phyloP scores from a whole-genome alignment of 352 stramenopile genomes.

The Phytophthora fragariae region DNA sequence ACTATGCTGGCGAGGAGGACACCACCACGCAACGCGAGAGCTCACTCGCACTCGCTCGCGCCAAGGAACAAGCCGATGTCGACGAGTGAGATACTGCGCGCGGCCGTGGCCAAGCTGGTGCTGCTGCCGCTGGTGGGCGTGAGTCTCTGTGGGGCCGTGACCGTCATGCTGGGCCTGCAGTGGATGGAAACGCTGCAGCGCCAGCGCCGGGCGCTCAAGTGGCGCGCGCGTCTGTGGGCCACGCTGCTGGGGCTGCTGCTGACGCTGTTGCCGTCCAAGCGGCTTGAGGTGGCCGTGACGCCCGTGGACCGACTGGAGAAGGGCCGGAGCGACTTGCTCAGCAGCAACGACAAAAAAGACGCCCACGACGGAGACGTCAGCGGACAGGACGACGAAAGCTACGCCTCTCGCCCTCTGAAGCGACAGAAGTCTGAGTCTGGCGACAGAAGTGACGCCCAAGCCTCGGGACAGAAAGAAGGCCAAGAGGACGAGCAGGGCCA shows the following conservation, averaged over 20 bases:
- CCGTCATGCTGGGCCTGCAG: constrained; percentile 59
- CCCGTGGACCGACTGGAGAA: constrained; percentile 19
- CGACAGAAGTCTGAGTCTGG: constrained; percentile 38
- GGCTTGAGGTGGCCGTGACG: constrained; percentile 17
- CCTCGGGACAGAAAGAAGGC: constrained; percentile 1
- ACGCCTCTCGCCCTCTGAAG: constrained; percentile 44
- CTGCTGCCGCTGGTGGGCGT: constrained; percentile 71
- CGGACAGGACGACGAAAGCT: constrained; percentile 25
- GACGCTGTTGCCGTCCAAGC: constrained; percentile 29
- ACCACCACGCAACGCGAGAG: constrained; percentile 1
- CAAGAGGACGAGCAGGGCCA: constrained; percentile 4
- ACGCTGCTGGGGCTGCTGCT: constrained; percentile 28
- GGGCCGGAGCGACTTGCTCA: constrained; percentile 11
- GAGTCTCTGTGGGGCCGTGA: constrained; percentile 67
- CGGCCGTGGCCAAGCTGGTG: constrained; percentile 58
- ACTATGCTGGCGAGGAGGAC: constrained; percentile 19
- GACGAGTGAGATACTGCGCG: constrained; percentile 33
- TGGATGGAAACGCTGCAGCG: constrained; percentile 64
- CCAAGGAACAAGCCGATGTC: constrained; percentile 25
- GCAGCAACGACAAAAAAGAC: constrained; percentile 26
- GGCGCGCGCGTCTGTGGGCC: constrained; percentile 25
- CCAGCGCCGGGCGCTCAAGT: constrained; percentile 24
- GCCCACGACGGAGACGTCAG: constrained; percentile 18
- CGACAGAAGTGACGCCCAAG: neutral
- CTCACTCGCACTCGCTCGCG: constrained; percentile 27